Conservation (phyloP, 164 flowering plant species). For the Echeveria elegans region DNA sequence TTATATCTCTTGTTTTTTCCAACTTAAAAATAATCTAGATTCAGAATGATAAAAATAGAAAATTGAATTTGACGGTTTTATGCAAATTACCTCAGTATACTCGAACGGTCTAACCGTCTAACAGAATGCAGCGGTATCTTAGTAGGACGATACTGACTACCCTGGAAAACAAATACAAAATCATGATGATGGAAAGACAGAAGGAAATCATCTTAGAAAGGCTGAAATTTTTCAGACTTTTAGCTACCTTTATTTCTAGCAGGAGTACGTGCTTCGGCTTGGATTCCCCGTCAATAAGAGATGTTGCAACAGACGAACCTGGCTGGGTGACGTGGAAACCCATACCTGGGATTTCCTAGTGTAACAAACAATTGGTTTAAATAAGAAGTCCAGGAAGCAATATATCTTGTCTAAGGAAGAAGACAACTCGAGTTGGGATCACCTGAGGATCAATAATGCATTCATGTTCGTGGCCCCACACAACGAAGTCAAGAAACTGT, state of each 20-base stretch:
- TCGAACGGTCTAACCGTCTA: conserved; percentile 95
- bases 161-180: conserved; percentile 33
- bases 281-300: conserved; percentile 96
- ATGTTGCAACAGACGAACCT: conserved; percentile 97
- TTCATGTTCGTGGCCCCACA: conserved; percentile 99
- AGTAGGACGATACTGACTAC: conserved; percentile 93
- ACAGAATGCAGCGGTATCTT: conserved; percentile 85
- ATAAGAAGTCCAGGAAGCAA: conserved; percentile 12
- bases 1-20: too few species aligned
- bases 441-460: conserved; percentile 98
- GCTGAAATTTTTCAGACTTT: conserved; percentile 4
- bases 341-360: conserved; percentile 98
- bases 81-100: conserved; percentile 63
- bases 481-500: conserved; percentile 84
- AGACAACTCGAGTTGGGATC: not conserved
- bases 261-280: conserved; percentile 97
- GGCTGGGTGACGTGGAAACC: conserved; percentile 99
- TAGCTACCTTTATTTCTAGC: conserved; percentile 80
- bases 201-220: not conserved
- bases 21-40: too few species aligned
- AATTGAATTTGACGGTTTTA: too few species aligned
- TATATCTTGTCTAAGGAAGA: not conserved
- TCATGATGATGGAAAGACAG: not conserved
- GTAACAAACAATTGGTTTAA: conserved; percentile 15
- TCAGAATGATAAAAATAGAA: too few species aligned